phyloP scores from a whole-genome alignment of 2,329 filamentous ascomycete species.

The Sporothrix inflata region DNA sequence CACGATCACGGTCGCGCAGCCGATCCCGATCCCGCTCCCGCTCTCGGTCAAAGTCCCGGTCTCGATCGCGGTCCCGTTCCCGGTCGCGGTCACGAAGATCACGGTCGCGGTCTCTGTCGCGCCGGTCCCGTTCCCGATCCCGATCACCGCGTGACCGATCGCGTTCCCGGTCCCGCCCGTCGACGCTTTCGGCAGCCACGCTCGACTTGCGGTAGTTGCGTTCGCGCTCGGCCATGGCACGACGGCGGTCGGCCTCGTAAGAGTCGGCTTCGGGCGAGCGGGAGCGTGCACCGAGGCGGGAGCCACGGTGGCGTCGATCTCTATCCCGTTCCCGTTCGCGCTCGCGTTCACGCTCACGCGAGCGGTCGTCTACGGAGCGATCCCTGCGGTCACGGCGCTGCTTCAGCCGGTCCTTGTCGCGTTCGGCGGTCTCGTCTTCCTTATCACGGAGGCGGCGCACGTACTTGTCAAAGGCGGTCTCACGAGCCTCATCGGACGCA shows the following conservation, averaged over 20 bases:
- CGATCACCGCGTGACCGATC: conserved; percentile 39
- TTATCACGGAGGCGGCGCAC: conserved; percentile 89
- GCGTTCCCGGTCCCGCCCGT: conserved; percentile 42
- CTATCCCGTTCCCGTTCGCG: conserved; percentile 34
- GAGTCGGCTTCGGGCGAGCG: conserved; percentile 90
- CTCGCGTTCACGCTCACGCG: conserved; percentile 49
- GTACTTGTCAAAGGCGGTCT: conserved; percentile 86
- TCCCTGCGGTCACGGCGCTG: conserved; percentile 53
- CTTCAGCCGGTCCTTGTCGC: conserved; percentile 62
- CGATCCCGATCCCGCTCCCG: conserved; percentile 54
- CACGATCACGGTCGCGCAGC: conserved; percentile 50
- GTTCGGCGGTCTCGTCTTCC: conserved; percentile 74
- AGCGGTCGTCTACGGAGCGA: conserved; percentile 33
- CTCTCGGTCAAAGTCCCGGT: conserved; percentile 50
- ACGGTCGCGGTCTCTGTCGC: conserved; percentile 42
- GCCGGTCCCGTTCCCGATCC: conserved; percentile 40
- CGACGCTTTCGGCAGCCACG: conserved; percentile 64
- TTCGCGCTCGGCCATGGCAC: conserved; percentile 91
- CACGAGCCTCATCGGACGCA: conserved; percentile 78
- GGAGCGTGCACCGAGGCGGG: conserved; percentile 41
- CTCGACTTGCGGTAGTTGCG: conserved; percentile 84
- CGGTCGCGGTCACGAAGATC: conserved; percentile 43
- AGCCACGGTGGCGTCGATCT: conserved; percentile 3
- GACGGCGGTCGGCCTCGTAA: conserved; percentile 93
- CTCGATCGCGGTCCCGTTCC: conserved; percentile 45